A percentile compares a stretch with the other conserved stretches of the same genome.
Evolutionary conservation across 179 eudicot genomes (phyloP).

Genomic region (Nepenthes alata): DNA sequence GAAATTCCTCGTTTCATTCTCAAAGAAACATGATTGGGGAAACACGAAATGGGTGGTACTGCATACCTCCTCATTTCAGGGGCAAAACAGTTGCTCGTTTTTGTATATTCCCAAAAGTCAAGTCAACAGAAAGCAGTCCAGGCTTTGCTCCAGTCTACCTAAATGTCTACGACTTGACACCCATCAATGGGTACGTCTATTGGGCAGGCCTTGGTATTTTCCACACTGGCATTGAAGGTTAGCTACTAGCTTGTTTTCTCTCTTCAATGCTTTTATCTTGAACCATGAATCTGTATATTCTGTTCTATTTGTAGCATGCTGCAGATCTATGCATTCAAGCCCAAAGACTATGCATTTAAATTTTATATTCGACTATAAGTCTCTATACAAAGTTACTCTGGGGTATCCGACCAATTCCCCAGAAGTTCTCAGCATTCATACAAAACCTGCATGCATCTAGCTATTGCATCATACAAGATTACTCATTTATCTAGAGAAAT

Average conservation of each 20-base stretch:
- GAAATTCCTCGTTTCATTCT: constrained; percentile 17
- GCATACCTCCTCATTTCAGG: constrained; percentile 23
- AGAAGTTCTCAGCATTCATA: too few relatives aligned
- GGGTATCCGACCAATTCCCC: too few relatives aligned
- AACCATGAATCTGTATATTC: background rate
- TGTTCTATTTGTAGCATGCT: too few relatives aligned
- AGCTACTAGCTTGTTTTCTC: background rate
- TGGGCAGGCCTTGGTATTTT: constrained; percentile 70
- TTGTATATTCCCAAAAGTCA: constrained; percentile 40
- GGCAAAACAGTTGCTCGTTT: constrained; percentile 22
- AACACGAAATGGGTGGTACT: constrained; percentile 25
- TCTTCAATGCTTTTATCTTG: background rate
- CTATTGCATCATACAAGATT: too few relatives aligned
- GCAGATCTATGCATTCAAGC: too few relatives aligned
- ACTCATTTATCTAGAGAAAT: too few relatives aligned
- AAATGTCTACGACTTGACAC: constrained; percentile 62
- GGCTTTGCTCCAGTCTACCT: constrained; percentile 44
- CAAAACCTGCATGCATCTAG: too few relatives aligned
- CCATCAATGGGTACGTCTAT: constrained; percentile 45
- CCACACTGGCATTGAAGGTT: constrained; percentile 62
- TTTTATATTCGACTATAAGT: too few relatives aligned
- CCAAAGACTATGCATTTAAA: too few relatives aligned
- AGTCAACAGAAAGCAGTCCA: constrained; percentile 25
- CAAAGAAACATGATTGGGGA: constrained; percentile 25
- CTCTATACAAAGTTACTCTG: too few relatives aligned